These are phyloP conservation scores for Exophiala alcalophila DNA, from an alignment of 2,329 filamentous ascomycete species.

Conservation along the genomic window DNA sequence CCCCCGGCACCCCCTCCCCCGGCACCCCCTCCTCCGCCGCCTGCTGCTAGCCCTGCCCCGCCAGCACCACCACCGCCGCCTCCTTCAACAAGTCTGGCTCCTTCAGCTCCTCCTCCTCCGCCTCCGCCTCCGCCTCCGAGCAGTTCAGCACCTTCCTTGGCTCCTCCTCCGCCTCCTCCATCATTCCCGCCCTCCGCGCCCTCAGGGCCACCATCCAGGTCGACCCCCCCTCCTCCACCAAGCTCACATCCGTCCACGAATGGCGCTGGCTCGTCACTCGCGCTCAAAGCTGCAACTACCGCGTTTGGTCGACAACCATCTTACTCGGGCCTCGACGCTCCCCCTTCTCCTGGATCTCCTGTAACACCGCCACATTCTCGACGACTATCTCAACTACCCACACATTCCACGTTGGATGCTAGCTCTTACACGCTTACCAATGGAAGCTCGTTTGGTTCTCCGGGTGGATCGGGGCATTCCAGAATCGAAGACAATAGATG, in stretches of 20 bases:
- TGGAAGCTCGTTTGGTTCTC: slow-evolving; percentile 41
- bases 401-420: slow-evolving; percentile 66
- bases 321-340: slow-evolving; percentile 38
- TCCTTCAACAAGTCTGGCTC: slow-evolving; percentile 49
- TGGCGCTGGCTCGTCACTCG: slow-evolving; percentile 47
- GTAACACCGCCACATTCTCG: slow-evolving; percentile 44
- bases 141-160: slow-evolving; percentile 32
- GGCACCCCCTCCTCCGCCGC: slow-evolving; percentile 44
- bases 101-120: slow-evolving; percentile 40
- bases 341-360: slow-evolving; percentile 42
- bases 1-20: slow-evolving; percentile 47
- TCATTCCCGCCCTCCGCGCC: slow-evolving; percentile 49
- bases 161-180: slow-evolving; percentile 47
- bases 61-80: slow-evolving; percentile 43
- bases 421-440: slow-evolving; percentile 73
- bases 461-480: slow-evolving; percentile 16
- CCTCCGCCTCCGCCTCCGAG: slow-evolving; percentile 41
- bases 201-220: slow-evolving; percentile 50
- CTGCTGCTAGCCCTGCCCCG: slow-evolving; percentile 43
- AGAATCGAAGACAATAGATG: slow-evolving; percentile 74
- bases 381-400: slow-evolving; percentile 41
- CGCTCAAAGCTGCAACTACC: slow-evolving; percentile 58
- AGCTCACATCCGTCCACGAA: slow-evolving; percentile 38
- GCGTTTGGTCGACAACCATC: slow-evolving; percentile 48
- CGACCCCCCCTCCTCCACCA: slow-evolving; percentile 36